Evolutionary conservation across 768 basidiomycete species (phyloP), one percentile per base, ranked within the genome.

Genomic region (Pulveroboletus sp.): DNA sequence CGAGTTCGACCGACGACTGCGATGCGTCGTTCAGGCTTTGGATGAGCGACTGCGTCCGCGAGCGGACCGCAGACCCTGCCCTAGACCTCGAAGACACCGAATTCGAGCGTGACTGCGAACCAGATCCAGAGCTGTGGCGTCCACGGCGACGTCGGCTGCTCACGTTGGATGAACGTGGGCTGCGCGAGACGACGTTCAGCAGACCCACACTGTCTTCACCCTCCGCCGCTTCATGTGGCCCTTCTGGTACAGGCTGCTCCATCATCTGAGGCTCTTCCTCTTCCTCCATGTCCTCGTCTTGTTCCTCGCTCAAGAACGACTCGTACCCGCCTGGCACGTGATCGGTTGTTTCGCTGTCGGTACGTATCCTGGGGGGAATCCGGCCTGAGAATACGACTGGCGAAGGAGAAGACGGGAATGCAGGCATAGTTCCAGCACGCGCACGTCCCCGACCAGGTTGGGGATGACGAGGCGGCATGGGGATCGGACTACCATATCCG

Each of bases 21-120:
- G 82, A 83, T 0, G 83, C 83, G 5, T 78, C 76, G 1, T 77
- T 76, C 11, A 87, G 71, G 43, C 76, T 76, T 51, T 86, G 83
- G 50, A 89, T 78, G 48, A 89, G 60, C 4, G 82, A 83, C 61
- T 86, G 83, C 5, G 85, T 71, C 6, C 83, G 72, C 29, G 80
- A 79, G n/a, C 87, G 77, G 34, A 80, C 77, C 10, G 65, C 63
- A n/a, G 79, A 76, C n/a, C 68, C 74, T 1, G 74, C 73, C 39
- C 73, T 73, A 45, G 71, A 79, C 35, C 71, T 68, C 30, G 68
- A 72, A 36, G 67, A 68, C 1, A 44, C 43, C 27, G 65, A 67
- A 19, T 57, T 53, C 5, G 68, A 68, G 16, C 54, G 54, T 22
- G 64, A 63, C 6, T 60, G 58, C 11, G 55, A 73, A n/a, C 62